Conservation (phyloP, 345 rosid genomes). For the Populus davidiana region DNA sequence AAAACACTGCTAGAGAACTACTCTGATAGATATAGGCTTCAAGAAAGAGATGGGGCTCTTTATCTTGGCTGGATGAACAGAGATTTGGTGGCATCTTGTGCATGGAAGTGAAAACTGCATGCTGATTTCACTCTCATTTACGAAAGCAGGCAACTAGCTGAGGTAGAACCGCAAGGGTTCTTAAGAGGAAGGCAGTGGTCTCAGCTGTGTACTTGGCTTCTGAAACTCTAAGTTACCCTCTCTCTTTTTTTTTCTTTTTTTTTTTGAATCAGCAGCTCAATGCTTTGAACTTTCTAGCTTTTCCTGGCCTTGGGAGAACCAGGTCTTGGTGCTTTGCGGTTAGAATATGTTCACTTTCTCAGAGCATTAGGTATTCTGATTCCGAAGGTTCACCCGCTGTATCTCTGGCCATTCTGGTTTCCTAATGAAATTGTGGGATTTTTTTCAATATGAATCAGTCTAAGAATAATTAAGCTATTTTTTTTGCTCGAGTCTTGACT, state of each 20-base stretch:
- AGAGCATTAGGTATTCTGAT: background rate
- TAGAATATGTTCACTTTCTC: conserved; percentile 8
- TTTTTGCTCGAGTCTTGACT: too few relatives aligned
- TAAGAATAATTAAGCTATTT: background rate
- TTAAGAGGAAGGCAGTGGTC: background rate
- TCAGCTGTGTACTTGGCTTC: background rate
- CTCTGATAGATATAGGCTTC: conserved; percentile 54
- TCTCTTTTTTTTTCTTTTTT: background rate
- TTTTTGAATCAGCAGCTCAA: background rate
- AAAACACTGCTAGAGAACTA: conserved; percentile 60
- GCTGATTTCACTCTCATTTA: background rate
- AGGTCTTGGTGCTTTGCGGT: conserved; percentile 4
- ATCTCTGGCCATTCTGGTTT: background rate
- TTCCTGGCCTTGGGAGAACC: background rate
- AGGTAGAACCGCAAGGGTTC: background rate
- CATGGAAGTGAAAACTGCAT: conserved; percentile 59
- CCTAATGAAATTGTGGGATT: background rate
- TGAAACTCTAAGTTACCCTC: conserved; percentile 1
- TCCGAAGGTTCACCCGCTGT: background rate
- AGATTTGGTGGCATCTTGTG: conserved; percentile 83
- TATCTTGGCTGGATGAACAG: conserved; percentile 87
- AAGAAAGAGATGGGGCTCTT: conserved; percentile 75
- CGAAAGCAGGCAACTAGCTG: background rate
- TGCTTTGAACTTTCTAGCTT: conserved; percentile 6
- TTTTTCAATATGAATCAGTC: background rate